phyloP scores from a whole-genome alignment of 345 rosid species.

The Cardamine chenopodiifolia region DNA sequence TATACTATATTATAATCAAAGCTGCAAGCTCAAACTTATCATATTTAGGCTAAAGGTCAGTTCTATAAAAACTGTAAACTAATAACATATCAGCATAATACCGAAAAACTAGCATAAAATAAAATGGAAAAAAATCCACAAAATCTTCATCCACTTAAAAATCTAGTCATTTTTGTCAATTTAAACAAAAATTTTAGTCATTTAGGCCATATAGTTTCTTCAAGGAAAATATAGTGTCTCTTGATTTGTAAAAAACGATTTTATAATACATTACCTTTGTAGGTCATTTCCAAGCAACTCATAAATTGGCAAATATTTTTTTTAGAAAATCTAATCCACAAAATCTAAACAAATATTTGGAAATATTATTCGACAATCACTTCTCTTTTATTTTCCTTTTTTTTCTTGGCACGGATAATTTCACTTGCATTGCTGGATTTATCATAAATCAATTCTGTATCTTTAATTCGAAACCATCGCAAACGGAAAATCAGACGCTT shows the following conservation, averaged over 20 bases:
- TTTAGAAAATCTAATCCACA: neutral
- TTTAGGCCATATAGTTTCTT: neutral
- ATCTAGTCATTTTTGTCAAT: neutral
- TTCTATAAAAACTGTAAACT: no score
- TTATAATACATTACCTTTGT: neutral
- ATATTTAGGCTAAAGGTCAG: accelerated
- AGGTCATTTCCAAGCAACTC: neutral
- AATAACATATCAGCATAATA: no score
- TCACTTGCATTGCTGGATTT: neutral
- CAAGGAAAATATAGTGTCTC: neutral
- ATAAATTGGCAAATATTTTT: neutral
- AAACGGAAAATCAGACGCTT: constrained; percentile 15
- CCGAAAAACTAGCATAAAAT: neutral
- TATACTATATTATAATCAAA: no score
- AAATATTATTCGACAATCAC: neutral
- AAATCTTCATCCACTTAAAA: neutral
- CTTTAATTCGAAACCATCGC: constrained; percentile 6
- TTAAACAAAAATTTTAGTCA: neutral
- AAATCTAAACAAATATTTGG: neutral
- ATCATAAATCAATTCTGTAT: neutral
- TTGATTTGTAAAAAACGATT: neutral
- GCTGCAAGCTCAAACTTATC: neutral
- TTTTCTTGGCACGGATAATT: neutral
- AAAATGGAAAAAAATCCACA: neutral
- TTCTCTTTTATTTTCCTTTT: neutral